Conservation (phyloP, 1,284 basidiomycete genomes). For the Ustilago bromivora region DNA sequence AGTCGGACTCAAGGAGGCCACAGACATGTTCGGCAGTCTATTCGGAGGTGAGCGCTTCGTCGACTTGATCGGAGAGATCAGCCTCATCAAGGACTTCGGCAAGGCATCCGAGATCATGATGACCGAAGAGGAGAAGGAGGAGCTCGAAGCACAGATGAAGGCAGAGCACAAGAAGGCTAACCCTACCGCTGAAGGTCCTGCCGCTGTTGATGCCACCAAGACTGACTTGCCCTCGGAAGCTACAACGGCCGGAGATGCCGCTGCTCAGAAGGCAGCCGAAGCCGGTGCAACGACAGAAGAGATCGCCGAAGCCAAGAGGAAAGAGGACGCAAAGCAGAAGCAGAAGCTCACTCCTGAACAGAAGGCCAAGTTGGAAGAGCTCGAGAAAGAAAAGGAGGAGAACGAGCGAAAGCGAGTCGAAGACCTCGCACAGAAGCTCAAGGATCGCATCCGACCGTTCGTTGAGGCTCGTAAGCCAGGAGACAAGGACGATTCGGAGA, state of each 20-base stretch:
- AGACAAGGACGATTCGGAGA: slow-evolving; percentile 83
- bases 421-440: slow-evolving; percentile 66
- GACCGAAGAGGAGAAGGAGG: slow-evolving; percentile 90
- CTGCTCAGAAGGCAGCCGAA: slow-evolving; percentile 63
- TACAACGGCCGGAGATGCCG: slow-evolving; percentile 41
- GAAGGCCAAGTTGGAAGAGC: slow-evolving; percentile 66
- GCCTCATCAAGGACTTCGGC: slow-evolving; percentile 69
- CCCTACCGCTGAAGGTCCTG: slow-evolving; percentile 27
- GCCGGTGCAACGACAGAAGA: slow-evolving; percentile 54
- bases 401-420: slow-evolving; percentile 66
- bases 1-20: slow-evolving; percentile 68
- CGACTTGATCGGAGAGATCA: slow-evolving; percentile 69
- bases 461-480: slow-evolving; percentile 82
- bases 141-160: slow-evolving; percentile 80
- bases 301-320: slow-evolving; percentile 63
- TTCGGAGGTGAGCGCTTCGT: slow-evolving; percentile 69
- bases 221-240: slow-evolving; percentile 37
- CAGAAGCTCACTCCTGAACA: slow-evolving; percentile 83
- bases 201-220: slow-evolving; percentile 36
- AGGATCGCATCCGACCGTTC: slow-evolving; percentile 68
- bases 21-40: slow-evolving; percentile 69
- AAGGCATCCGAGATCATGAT: slow-evolving; percentile 71
- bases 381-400: slow-evolving; percentile 69
- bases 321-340: slow-evolving; percentile 71
- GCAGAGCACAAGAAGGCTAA: slow-evolving; percentile 57